Evolutionary conservation across 2,329 filamentous ascomycete genomes (phyloP).

Genomic region (Exutisphaerella laricina): DNA sequence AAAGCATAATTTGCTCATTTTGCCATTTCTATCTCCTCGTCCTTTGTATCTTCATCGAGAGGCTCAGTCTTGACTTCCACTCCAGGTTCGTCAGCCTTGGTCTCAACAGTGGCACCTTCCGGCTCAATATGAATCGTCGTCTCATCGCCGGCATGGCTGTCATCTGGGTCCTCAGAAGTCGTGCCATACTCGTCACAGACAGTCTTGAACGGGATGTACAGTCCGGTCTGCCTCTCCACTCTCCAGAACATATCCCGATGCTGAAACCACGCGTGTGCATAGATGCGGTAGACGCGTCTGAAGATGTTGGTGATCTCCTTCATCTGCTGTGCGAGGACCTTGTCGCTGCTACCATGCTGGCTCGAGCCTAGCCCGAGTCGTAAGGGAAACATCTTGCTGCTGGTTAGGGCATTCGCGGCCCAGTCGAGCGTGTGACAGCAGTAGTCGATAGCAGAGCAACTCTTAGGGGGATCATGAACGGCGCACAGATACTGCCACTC

Average conservation of each 20-base stretch:
- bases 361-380: constrained; percentile 57
- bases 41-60: too few species aligned
- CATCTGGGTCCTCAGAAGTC: too few species aligned
- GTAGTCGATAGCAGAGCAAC: constrained; percentile 97
- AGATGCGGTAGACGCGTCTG: constrained; percentile 87
- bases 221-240: constrained; percentile 80
- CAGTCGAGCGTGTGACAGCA: constrained; percentile 98
- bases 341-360: constrained; percentile 27
- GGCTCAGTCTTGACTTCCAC: too few species aligned
- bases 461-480: constrained; percentile 93
- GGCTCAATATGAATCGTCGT: too few species aligned
- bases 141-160: too few species aligned
- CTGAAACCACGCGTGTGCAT: constrained; percentile 98
- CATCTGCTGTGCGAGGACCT: constrained; percentile 50
- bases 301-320: constrained; percentile 95
- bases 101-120: too few species aligned
- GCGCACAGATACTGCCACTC: constrained; percentile 99
- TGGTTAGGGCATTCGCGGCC: constrained; percentile 90
- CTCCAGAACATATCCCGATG: constrained; percentile 94
- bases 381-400: constrained; percentile 90
- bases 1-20: too few species aligned
- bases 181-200: too few species aligned
- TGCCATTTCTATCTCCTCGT: too few species aligned
- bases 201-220: constrained; percentile 96
- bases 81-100: too few species aligned